Base-by-base conservation (phyloP, 1,139 yeast genomes). In the Geotrichum histeridarum region DNA sequence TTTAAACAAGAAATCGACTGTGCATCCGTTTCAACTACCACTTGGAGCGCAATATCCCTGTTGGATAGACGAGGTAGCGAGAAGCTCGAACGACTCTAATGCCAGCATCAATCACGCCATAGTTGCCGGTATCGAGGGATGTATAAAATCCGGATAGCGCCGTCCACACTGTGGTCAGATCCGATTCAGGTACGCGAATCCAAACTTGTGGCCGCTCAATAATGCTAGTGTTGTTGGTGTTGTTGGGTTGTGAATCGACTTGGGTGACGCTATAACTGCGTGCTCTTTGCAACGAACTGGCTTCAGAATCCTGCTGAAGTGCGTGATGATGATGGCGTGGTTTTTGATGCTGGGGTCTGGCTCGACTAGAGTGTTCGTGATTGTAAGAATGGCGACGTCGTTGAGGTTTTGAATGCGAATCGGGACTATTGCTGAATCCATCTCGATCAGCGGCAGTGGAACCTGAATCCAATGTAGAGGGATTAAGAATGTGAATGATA, bases 401-500 rank as follows among this genome's bases (percentile, higher is more conserved):
- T 15, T 27, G 41, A 14, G 37, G 37, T 11, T 22, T 22, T 22
- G 27, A 22, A 9, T 33, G 36, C 8, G n/a, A 33, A 12, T 12
- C 36, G 41, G 9, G 18, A 12, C 9, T 37, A 14, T 37, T 37
- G 18, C 11, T n/a, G 18, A 3, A 22, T 22, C 5, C 27, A 22
- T 22, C 27, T 11, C 8, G 41, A 37, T 14, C 14, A 17, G 41
- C 15, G 32, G 18, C 17, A 15, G 17, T 30, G 15, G 30, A 31
- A 12, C 33, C 32, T 12, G 27, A 22, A 22, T 22, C 4, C 5
- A 5, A 22, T 22, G 32, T 14, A 8, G 32, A 36, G 1, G 56
- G 58, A 35, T 57, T 41, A 15, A 57, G 30, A 14, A 57, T 48
- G 33, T 68, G 70, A 51, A 76, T 58, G 15, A 77, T 61, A 57